Base-by-base conservation (phyloP, 2,329 filamentous ascomycete genomes). In the Leptosphaerulina australis region DNA sequence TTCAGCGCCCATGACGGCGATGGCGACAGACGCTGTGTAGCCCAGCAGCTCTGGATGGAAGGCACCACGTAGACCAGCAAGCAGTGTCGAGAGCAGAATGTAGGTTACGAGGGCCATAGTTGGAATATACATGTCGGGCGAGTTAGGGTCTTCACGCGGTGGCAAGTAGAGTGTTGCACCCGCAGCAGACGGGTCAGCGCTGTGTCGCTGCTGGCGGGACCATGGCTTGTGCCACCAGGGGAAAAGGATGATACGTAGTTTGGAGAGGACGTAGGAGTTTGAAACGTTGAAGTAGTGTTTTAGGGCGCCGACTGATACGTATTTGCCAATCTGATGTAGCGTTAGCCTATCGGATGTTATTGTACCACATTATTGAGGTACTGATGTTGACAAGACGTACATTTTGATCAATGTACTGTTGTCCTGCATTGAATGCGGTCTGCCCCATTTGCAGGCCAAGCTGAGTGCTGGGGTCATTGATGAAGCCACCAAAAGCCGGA, bases 251-350 rank as follows among this genome's bases (percentile, higher is more conserved):
- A 99, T 84, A 70, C 88, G 85, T 51, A 99, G 82, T 77, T 99
- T 99, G 77, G 88, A 91, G 70, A 95, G 81, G 70, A 99, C 94
- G 76, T 99, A 99, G 52, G 85, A 89, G 80, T 99, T 99, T 61
- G 92, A 95, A 58, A 99, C 94, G 77, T 97, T 97, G 80, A 99
- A 99, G 82, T 97, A 99, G 77, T 97, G 94, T 76, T 99, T 99
- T 34, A 99, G 82, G 14, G 91, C 90, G 11, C 88, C 88, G 63
- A 97, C 88, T 68, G 92, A 96, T 75, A 99, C 87, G 76, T 93
- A 97, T 74, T 86, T 84, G 65, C 87, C 88, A 65, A 90, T 79
- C 87, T 89, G 64, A 18, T 43, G 14, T 20, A 6, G 1, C 6
- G 47, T 58, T 37, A 58, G 55, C 26, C n/a, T n/a, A n/a, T n/a